Base-by-base conservation (phyloP, 805 yeast species). In the Clavispora carvajalis region DNA sequence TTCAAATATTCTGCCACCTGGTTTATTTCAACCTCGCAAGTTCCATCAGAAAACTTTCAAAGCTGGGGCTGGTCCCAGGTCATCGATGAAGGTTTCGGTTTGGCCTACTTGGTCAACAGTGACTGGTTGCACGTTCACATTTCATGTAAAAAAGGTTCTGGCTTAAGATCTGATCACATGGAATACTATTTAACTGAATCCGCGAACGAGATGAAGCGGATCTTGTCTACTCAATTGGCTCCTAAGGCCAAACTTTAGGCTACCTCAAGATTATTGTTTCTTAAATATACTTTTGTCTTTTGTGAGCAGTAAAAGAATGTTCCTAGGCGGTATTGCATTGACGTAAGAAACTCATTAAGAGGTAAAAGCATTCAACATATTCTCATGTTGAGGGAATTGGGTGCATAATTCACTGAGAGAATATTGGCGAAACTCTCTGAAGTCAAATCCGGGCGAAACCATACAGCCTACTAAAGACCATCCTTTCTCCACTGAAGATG, bases 1-100 rank as follows among this genome's bases (percentile, higher is more conserved):
- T 87, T 76, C 59, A 62, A 69, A 36, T 91, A 87, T 68, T 82
- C 95, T 5, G 69, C 80, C 23, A 77, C 85, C 34, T 91, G 99
- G 99, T 81, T 75, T 61, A 62, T 91, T 38, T 85, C 95, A 15
- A 80, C 96, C 2, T 88, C 96, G 1, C 98, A 91, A 65, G 73
- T 91, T 49, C 84, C 93, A 7, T 84, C 95, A 5, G 73, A 68
- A 48, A 72, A 71, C 62, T 86, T 88, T 65, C 88, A 88, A 60
- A 90, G 95, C 34, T 91, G 90, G 74, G 99, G 99, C 24, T 91
- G 89, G 87, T 79, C 96, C 15, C 95, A 95, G 62, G 98, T 93
- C 37, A 80, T 85, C 53, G 95, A 90, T 57, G 86, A 83, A 46
- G 99, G 99, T 7, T 81, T 85, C 55, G 99, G 98, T 7, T 74